Base-by-base conservation (phyloP, 2,329 filamentous ascomycete genomes). In the Diaporthe australafricana region DNA sequence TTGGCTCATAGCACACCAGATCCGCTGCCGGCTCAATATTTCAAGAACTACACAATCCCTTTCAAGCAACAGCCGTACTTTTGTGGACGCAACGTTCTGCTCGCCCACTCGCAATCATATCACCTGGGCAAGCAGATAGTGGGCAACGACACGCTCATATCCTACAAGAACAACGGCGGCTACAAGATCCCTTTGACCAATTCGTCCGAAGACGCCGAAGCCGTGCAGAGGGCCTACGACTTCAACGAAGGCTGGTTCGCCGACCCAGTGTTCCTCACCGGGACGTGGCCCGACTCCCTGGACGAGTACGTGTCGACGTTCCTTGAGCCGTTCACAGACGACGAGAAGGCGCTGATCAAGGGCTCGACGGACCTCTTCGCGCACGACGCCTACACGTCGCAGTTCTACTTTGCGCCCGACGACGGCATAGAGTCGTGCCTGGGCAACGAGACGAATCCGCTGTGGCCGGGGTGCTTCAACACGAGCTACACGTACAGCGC, bases 221-320 rank as follows among this genome's bases (percentile, higher is more conserved):
- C 70, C 11, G 65, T 68, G 70, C 70, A 72, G 55, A 65, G 70
- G 17, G 70, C 70, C 5, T 72, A 72, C 30, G 70, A 72, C 55
- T 72, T 62, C 55, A 72, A 72, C 55, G 70, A 72, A 32, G 70
- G 70, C 47, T 72, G 70, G 70, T 72, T 72, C 14, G 63, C 70
- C 25, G 70, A 72, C 20, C 70, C 70, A 1, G 62, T 72, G 14
- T 72, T 72, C 47, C 53, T 72, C 16, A 72, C 70, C 16, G 70
- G 70, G 5, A 72, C 55, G 16, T 69, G 70, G 70, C 56, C 70
- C 17, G 65, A 55, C 38, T 57, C 70, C 48, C 47, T 68, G 35
- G 38, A 69, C 27, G 70, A 63, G 32, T 72, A 72, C 25, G 42
- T 72, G 16, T 72, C 70, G 6, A 72, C 70, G 42, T 72, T 72